Percentiles rank a stretch among this genome's conserved stretches.
Evolutionary conservation across 169 alveolate genomes (phyloP).

Genomic region (Blepharisma undulans): DNA sequence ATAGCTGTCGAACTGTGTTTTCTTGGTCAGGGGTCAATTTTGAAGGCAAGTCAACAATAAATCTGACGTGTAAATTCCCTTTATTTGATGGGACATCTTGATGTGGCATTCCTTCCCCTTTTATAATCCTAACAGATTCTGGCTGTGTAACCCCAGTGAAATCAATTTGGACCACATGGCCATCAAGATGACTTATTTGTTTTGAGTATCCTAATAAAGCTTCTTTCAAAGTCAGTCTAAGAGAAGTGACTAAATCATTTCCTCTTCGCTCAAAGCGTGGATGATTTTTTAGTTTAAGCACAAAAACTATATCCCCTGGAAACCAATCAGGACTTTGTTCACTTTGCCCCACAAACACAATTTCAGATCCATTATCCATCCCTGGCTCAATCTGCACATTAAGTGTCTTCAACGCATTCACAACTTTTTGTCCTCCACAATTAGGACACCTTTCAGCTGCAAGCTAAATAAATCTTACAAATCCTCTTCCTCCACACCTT

Average conservation of each 20-base stretch:
- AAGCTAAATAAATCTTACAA: constrained; percentile 25
- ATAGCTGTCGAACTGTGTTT: constrained; percentile 24
- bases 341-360: constrained; percentile 70
- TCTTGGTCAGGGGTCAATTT: constrained; percentile 56
- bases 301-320: constrained; percentile 80
- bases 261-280: constrained; percentile 63
- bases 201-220: constrained; percentile 76
- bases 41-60: constrained; percentile 61
- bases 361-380: constrained; percentile 71
- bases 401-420: constrained; percentile 55
- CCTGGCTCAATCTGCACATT: constrained; percentile 72
- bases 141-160: constrained; percentile 72
- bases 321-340: constrained; percentile 73
- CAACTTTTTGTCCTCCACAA: constrained; percentile 75
- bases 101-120: constrained; percentile 82
- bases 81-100: constrained; percentile 63
- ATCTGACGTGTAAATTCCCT: constrained; percentile 69
- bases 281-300: constrained; percentile 51
- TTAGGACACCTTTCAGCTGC: constrained; percentile 61
- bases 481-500: constrained; percentile 76
- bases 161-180: constrained; percentile 68
- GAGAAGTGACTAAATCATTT: constrained; percentile 54
- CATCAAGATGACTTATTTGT: constrained; percentile 69
- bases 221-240: constrained; percentile 65
- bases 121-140: constrained; percentile 59